phyloP scores from a whole-genome alignment of 768 basidiomycete species.

The Suillus fuscotomentosus region DNA sequence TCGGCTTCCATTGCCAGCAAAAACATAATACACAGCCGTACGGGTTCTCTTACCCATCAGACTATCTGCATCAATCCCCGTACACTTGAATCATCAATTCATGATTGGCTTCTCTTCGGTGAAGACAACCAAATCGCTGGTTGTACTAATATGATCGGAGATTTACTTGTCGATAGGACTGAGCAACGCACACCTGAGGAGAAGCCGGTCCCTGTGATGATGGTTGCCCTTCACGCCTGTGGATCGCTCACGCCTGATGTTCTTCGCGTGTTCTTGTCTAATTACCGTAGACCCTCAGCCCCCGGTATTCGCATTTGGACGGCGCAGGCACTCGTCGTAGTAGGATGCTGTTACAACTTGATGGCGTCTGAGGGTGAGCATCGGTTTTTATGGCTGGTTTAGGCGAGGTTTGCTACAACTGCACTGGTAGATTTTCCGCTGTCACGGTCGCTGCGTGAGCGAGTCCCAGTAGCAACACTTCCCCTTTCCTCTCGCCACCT shows the following conservation, averaged over 20 bases:
- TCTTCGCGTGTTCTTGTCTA: constrained; percentile 49
- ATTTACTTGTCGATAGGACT: neutral
- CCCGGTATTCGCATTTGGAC: constrained; percentile 38
- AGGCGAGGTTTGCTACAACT: constrained; percentile 6
- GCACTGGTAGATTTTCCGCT: constrained; percentile 53
- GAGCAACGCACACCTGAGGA: neutral
- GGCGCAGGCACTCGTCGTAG: constrained; percentile 53
- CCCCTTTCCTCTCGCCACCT: constrained; percentile 55
- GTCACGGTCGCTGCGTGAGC: constrained; percentile 28
- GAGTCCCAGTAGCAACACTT: constrained; percentile 20
- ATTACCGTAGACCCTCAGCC: constrained; percentile 16
- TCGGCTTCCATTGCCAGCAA: neutral
- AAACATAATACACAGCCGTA: neutral
- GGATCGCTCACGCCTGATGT: constrained; percentile 71
- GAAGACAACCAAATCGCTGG: neutral
- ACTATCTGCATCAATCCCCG: constrained; percentile 53
- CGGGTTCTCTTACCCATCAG: constrained; percentile 49
- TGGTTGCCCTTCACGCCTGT: constrained; percentile 75
- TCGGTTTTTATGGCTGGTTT: neutral
- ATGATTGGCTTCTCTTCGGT: constrained; percentile 47
- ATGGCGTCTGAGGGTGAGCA: constrained; percentile 48
- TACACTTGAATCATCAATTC: constrained; percentile 44
- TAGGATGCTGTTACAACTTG: constrained; percentile 82
- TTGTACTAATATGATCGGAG: neutral
- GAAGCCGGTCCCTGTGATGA: constrained; percentile 43